A percentile compares a stretch with the other conserved stretches of the same genome.
Conservation (phyloP, 306 rosid species). For the Ammopiptanthus mongolicus region DNA sequence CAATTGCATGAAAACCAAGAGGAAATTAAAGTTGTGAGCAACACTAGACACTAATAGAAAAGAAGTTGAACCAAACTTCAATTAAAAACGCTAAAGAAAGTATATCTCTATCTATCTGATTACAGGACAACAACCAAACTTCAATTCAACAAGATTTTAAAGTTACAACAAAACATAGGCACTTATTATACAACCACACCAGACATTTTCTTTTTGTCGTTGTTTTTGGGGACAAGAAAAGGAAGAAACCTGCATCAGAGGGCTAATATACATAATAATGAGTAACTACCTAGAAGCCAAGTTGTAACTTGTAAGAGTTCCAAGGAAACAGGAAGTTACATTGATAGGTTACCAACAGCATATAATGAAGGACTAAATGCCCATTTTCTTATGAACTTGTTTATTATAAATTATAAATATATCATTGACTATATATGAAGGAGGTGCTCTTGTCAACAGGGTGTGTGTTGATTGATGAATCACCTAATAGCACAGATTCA, state of each 20-base stretch:
- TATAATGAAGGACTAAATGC: conserved; percentile 19
- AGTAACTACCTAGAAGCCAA: conserved; percentile 12
- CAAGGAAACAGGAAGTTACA: conserved; percentile 31
- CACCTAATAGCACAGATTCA: too few species aligned
- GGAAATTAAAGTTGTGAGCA: background rate
- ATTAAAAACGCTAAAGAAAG: background rate
- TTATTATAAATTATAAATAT: too few species aligned
- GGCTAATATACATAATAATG: conserved; percentile 18
- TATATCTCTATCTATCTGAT: background rate
- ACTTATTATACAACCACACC: background rate
- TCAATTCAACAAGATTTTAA: background rate
- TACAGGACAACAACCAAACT: background rate
- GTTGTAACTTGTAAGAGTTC: conserved; percentile 25
- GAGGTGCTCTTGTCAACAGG: too few species aligned
- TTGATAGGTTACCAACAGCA: background rate
- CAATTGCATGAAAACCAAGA: conserved; percentile 28
- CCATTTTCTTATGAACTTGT: too few species aligned
- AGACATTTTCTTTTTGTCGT: conserved; percentile 19
- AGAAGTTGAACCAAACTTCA: conserved; percentile 16
- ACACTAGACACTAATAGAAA: background rate
- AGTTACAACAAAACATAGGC: conserved; percentile 10
- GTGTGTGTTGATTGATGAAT: too few species aligned
- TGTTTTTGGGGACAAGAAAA: conserved; percentile 12
- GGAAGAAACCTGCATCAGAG: conserved; percentile 17
- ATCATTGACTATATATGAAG: too few species aligned